Percentiles rank a stretch among this genome's conserved stretches.
These are phyloP conservation scores for Wickerhamomyces hampshirensis DNA, from an alignment of 805 yeast genomes.

Conservation along the genomic window DNA sequence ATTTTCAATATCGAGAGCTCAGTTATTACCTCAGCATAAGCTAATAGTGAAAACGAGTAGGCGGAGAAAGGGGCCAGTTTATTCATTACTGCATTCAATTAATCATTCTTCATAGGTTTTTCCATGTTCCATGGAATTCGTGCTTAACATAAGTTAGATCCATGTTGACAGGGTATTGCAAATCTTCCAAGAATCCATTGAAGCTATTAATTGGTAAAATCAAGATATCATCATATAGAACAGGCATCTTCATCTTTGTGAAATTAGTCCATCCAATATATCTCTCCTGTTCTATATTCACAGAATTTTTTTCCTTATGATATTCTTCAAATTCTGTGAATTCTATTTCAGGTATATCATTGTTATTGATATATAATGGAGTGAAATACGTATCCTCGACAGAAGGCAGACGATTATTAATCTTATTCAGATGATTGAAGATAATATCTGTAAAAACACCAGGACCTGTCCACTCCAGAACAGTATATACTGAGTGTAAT, in stretches of 20 bases:
- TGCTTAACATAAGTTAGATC: conserved; percentile 15
- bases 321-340: conserved; percentile 7
- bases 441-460: conserved; percentile 47
- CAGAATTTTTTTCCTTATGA: conserved; percentile 12
- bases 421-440: conserved; percentile 40
- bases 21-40: too few species aligned
- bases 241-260: conserved; percentile 13
- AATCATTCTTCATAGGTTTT: conserved; percentile 5
- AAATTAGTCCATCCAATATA: conserved; percentile 19
- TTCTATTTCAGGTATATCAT: conserved; percentile 30
- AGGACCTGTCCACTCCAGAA: conserved; percentile 52
- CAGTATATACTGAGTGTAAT: conserved; percentile 56
- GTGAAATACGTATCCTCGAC: neutral
- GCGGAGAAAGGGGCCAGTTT: too few species aligned
- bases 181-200: conserved; percentile 16
- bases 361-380: conserved; percentile 14
- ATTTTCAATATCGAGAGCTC: too few species aligned
- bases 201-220: conserved; percentile 18
- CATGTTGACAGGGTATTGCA: conserved; percentile 6
- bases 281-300: conserved; percentile 2
- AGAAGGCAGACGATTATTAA: conserved; percentile 1
- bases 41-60: too few species aligned
- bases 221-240: conserved; percentile 18
- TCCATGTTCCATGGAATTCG: conserved; percentile 21
- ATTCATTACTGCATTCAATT: too few species aligned